Conservation (phyloP, 768 basidiomycete genomes). For the Pleurotus tuoliensis region DNA sequence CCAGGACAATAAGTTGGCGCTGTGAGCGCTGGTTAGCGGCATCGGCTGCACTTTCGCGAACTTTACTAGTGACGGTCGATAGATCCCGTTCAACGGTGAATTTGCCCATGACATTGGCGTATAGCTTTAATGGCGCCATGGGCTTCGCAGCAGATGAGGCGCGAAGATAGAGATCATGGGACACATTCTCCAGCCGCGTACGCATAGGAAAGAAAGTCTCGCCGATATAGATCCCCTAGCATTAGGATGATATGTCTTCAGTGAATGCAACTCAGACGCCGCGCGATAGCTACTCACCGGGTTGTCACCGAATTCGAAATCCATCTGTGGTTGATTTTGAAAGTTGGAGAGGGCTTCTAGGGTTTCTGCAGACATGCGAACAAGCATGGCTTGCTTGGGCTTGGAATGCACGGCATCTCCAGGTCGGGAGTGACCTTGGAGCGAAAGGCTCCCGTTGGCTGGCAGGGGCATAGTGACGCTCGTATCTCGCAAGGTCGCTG, state of each 20-base stretch:
- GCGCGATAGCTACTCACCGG: conserved; percentile 41
- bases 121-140: conserved; percentile 64
- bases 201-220: conserved; percentile 61
- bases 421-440: conserved; percentile 54
- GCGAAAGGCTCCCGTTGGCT: conserved; percentile 43
- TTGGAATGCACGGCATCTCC: conserved; percentile 54
- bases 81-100: conserved; percentile 64
- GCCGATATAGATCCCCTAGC: conserved; percentile 64
- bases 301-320: conserved; percentile 58
- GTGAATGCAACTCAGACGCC: background rate
- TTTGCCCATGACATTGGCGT: conserved; percentile 73
- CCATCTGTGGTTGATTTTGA: conserved; percentile 39
- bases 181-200: conserved; percentile 42
- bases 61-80: conserved; percentile 36
- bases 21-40: conserved; percentile 38
- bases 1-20: conserved; percentile 46
- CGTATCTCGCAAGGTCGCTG: background rate
- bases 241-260: background rate
- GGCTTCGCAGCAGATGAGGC: conserved; percentile 53
- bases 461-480: conserved; percentile 62
- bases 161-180: conserved; percentile 74
- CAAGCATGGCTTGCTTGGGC: conserved; percentile 71
- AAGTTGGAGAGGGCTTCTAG: conserved; percentile 61
- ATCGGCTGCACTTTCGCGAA: conserved; percentile 43
- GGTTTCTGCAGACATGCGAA: conserved; percentile 71